phyloP scores from a whole-genome alignment of 1,284 basidiomycete species.

The Pyrrhoderma lamaoense region DNA sequence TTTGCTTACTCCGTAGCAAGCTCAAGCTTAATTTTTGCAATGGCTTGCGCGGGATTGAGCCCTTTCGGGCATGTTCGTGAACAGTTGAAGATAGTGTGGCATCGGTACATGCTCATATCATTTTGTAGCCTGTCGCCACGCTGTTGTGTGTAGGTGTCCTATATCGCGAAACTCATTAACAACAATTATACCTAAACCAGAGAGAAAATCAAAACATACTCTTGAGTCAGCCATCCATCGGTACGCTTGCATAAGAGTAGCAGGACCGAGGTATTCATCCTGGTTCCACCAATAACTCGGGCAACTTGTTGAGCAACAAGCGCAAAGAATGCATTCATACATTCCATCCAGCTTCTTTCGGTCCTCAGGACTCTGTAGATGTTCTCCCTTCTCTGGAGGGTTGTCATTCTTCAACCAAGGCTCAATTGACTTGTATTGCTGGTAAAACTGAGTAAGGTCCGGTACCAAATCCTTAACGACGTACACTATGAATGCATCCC shows the following conservation, averaged over 20 bases:
- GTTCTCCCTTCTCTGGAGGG: slow-evolving; percentile 75
- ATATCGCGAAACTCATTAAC: slow-evolving; percentile 7
- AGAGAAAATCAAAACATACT: slow-evolving; percentile 36
- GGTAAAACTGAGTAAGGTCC: slow-evolving; percentile 89
- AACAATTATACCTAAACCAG: neutral
- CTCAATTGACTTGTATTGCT: slow-evolving; percentile 99
- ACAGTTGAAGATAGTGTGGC: slow-evolving; percentile 97
- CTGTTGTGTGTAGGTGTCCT: slow-evolving; percentile 78
- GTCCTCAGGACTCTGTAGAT: slow-evolving; percentile 87
- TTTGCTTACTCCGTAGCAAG: slow-evolving; percentile 61
- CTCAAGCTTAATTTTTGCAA: slow-evolving; percentile 86
- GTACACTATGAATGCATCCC: no score
- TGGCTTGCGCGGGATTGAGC: slow-evolving; percentile 83
- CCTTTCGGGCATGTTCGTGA: slow-evolving; percentile 94
- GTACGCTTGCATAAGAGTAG: slow-evolving; percentile 92
- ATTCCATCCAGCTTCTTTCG: slow-evolving; percentile 94
- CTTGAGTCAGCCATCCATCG: slow-evolving; percentile 98
- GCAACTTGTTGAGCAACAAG: slow-evolving; percentile 96
- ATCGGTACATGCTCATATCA: slow-evolving; percentile 87
- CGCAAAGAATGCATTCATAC: slow-evolving; percentile 94
- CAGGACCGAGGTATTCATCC: slow-evolving; percentile 96
- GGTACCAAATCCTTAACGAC: slow-evolving; percentile 98
- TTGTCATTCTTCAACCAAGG: slow-evolving; percentile 92
- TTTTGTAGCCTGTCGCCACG: slow-evolving; percentile 93
- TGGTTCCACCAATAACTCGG: slow-evolving; percentile 99